Evolutionary conservation across 106 monocot species (phyloP).

Genomic region (Gastrodia elata): DNA sequence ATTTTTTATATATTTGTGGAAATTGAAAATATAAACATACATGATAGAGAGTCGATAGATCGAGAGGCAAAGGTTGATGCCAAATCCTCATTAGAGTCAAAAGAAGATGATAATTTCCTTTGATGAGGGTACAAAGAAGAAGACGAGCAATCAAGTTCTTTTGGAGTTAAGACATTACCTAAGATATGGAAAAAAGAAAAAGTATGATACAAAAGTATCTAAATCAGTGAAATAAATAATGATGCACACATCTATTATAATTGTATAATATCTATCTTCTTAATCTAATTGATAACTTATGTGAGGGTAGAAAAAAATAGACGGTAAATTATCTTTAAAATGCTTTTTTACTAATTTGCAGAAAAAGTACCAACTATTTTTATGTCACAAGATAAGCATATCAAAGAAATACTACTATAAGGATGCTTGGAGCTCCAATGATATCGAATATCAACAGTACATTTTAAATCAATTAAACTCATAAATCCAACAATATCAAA

Average conservation of each 20-base stretch:
- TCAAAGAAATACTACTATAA: not conserved
- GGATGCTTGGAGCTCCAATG: not conserved
- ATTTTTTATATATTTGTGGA: not conserved
- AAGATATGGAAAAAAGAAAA: slow-evolving; percentile 1
- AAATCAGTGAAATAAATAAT: slow-evolving; percentile 1
- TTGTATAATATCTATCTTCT: not conserved
- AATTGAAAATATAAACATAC: slow-evolving; percentile 45
- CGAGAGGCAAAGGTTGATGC: slow-evolving; percentile 26
- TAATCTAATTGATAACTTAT: not conserved
- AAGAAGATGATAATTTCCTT: slow-evolving; percentile 23
- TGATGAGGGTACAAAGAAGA: slow-evolving; percentile 27
- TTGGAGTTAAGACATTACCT: slow-evolving; percentile 32
- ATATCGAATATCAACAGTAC: not conserved
- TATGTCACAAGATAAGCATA: not conserved
- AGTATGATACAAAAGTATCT: not conserved
- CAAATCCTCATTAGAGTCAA: slow-evolving; percentile 34
- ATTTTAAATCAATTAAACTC: no score
- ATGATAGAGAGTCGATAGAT: slow-evolving; percentile 47
- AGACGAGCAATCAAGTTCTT: slow-evolving; percentile 25
- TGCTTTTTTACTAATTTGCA: not conserved
- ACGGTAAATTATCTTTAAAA: not conserved
- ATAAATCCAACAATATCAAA: not conserved
- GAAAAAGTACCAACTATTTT: not conserved
- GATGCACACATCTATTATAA: not conserved
- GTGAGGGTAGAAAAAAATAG: not conserved